phyloP scores from a whole-genome alignment of 306 rosid genomes.

The Lablab purpureus region DNA sequence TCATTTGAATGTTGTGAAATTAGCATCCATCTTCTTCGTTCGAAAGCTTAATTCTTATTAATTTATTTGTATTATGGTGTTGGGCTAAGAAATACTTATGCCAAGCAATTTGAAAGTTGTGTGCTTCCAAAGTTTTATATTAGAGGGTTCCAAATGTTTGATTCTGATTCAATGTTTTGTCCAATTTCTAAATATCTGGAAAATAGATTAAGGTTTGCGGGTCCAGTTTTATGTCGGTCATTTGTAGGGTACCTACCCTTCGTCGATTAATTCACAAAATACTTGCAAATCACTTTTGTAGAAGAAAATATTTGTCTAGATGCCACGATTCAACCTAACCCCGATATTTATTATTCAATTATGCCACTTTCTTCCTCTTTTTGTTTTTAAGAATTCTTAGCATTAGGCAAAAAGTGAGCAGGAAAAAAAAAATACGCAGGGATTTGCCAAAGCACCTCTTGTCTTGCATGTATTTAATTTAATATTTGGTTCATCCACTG shows the following conservation, averaged over 20 bases:
- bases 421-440: neutral
- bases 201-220: neutral
- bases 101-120: constrained; percentile 1
- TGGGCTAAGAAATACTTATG: neutral
- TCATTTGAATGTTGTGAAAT: neutral
- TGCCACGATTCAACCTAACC: constrained; percentile 16
- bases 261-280: neutral
- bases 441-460: neutral
- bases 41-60: constrained; percentile 23
- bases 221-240: neutral
- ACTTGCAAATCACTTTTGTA: neutral
- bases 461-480: neutral
- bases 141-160: no score
- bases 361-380: neutral
- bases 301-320: neutral
- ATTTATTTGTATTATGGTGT: neutral
- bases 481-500: neutral
- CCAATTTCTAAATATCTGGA: neutral
- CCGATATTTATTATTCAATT: neutral
- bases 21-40: neutral
- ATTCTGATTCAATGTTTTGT: neutral
- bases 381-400: neutral
- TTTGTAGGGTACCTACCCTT: neutral
- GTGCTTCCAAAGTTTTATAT: neutral
- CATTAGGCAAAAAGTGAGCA: neutral